Base-by-base conservation (phyloP, 805 yeast species). In the Yamadazyma sp. region DNA sequence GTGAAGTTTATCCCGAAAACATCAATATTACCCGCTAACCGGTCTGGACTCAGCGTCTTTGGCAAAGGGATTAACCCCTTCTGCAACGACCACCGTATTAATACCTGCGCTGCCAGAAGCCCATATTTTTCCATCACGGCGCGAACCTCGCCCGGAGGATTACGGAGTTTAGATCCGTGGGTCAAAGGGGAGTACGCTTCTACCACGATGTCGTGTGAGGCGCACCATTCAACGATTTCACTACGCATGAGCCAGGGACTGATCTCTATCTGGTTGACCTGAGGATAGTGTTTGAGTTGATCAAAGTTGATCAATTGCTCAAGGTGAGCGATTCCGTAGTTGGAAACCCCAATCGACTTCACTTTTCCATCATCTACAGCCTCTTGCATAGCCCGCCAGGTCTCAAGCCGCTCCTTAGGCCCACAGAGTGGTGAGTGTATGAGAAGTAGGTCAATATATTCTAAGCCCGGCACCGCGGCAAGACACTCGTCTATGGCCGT, bases 381-480 rank as follows among this genome's bases (percentile, higher is more conserved):
- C 38, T 78, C 77, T 54, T 80, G 78, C 49, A 80, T 61, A 4
- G 80, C 82, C 38, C 59, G 53, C 71, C 77, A 82, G 4, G 77
- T 64, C 32, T 70, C 76, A 24, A 75, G 59, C 35, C 84, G 55
- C 37, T 57, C 58, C 40, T 47, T 58, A 43, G 55, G 56, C 16
- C 70, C 67, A 4, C 70, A 63, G 35, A 58, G 57, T 5, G 84
- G 84, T 37, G 78, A 69, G 51, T 79, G 84, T 46, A 86, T 79
- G 50, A 86, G 64, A 30, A 82, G 59, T 41, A 86, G 60, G 54
- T 87, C 95, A 44, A 86, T 83, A 52, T 84, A 85, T n/a, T 69
- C 75, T 32, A 85, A 57, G 11, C 51, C 57, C 28, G 71, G 62
- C 5, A 80, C 84, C 32, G 70, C 64, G 4, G 57, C 57, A 28